These are phyloP conservation scores for Orychophragmus violaceus DNA, from an alignment of 345 rosid species.

Conservation along the genomic window DNA sequence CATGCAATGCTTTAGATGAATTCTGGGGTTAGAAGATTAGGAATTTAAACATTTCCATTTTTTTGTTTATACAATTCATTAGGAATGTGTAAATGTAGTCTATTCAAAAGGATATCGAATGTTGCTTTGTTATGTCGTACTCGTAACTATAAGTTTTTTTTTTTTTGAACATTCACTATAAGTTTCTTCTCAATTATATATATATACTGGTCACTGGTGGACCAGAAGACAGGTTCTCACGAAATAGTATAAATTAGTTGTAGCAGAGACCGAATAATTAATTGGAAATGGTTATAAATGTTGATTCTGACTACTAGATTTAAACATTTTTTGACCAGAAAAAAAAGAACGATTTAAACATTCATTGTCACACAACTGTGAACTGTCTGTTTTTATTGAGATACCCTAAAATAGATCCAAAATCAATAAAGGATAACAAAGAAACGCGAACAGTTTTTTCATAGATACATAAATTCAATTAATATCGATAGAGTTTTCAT, in stretches of 20 bases:
- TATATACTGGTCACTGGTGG: conserved; percentile 6
- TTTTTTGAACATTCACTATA: too few relatives aligned
- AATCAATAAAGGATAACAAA: not conserved
- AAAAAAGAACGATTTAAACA: conserved; percentile 18
- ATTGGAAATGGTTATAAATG: conserved; percentile 9
- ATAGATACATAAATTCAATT: too few relatives aligned
- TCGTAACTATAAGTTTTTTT: not conserved
- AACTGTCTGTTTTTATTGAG: conserved; percentile 9
- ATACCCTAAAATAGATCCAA: not conserved
- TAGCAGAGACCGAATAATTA: conserved; percentile 11
- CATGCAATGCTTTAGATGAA: not conserved
- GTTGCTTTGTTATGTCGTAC: not conserved
- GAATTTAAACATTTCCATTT: conserved; percentile 1
- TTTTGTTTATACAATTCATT: not conserved
- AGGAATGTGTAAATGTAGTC: not conserved
- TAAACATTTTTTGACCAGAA: too few relatives aligned
- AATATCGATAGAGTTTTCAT: too few relatives aligned
- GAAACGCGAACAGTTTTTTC: too few relatives aligned
- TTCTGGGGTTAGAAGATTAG: conserved; percentile 11
- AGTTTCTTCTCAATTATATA: not conserved
- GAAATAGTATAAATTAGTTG: conserved; percentile 7
- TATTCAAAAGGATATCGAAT: not conserved
- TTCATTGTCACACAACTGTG: conserved; percentile 14
- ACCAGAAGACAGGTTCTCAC: not conserved
- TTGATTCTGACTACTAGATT: conserved; percentile 14